phyloP scores from a whole-genome alignment of 2,329 filamentous ascomycete genomes.

The Tolypocladium tundrense region DNA sequence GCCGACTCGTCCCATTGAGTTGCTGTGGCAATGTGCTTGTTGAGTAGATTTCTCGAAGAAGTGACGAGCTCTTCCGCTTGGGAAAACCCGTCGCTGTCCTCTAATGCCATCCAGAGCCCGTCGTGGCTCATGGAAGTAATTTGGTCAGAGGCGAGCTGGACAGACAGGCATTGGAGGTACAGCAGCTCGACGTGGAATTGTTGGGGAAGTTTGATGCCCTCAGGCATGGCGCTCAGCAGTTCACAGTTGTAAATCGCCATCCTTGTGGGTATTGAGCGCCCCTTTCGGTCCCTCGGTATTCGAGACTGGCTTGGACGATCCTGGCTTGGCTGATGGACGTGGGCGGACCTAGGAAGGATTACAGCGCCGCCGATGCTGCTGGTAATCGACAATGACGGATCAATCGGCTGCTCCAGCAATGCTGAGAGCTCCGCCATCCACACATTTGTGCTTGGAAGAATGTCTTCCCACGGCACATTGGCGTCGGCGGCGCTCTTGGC shows the following conservation, averaged over 20 bases:
- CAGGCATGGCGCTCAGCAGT: constrained; percentile 37
- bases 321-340: constrained; percentile 2
- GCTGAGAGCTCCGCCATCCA: constrained; percentile 56
- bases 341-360: constrained; percentile 36
- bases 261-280: constrained; percentile 62
- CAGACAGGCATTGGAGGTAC: constrained; percentile 38
- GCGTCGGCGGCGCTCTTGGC: constrained; percentile 22
- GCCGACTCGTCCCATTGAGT: constrained; percentile 27
- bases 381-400: constrained; percentile 61
- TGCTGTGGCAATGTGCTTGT: constrained; percentile 19
- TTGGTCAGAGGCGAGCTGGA: constrained; percentile 44
- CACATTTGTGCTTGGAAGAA: constrained; percentile 52
- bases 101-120: constrained; percentile 35
- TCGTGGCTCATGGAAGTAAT: constrained; percentile 32
- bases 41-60: constrained; percentile 27
- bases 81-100: constrained; percentile 20
- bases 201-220: constrained; percentile 27
- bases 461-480: constrained; percentile 22
- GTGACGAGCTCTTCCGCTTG: constrained; percentile 35
- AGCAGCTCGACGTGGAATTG: constrained; percentile 38
- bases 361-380: constrained; percentile 62
- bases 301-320: constrained; percentile 9
- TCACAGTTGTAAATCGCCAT: constrained; percentile 62
- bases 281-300: constrained; percentile 51
- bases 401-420: constrained; percentile 41